Percentiles rank a stretch among this genome's conserved stretches.
phyloP scores from a whole-genome alignment of 306 rosid species.

The Potentilla sterilis region DNA sequence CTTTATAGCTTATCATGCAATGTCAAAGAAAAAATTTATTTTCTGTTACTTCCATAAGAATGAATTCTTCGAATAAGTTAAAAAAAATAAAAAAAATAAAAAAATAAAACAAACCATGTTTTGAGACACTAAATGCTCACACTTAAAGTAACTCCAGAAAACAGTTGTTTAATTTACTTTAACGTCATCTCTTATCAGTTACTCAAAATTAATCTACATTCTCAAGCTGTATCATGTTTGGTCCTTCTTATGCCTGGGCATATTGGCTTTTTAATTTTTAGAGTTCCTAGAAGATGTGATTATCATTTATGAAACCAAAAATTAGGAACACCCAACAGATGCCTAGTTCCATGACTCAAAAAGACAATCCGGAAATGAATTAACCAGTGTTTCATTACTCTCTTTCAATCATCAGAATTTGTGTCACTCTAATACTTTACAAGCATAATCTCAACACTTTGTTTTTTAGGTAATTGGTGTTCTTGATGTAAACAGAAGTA shows the following conservation, averaged over 20 bases:
- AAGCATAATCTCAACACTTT: constrained; percentile 14
- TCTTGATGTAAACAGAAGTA: constrained; percentile 78
- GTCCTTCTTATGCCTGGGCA: background rate
- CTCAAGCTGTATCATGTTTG: background rate
- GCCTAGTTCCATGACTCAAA: background rate
- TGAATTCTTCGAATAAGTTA: background rate
- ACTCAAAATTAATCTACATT: background rate
- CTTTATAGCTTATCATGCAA: background rate
- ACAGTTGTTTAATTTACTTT: background rate
- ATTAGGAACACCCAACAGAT: background rate
- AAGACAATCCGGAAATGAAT: background rate
- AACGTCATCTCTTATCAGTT: constrained; percentile 3
- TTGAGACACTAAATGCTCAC: background rate
- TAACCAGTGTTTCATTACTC: background rate
- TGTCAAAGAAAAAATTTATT: background rate
- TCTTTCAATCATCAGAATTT: background rate
- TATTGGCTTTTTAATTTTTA: background rate
- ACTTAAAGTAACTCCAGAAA: background rate
- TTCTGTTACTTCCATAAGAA: background rate
- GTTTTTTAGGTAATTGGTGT: constrained; percentile 77
- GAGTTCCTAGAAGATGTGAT: background rate
- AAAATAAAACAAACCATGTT: background rate
- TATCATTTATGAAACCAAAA: background rate
- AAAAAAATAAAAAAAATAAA: too few species aligned
- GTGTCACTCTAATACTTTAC: constrained; percentile 18